Conservation (phyloP, 306 rosid species). For the Corylus avellana region DNA sequence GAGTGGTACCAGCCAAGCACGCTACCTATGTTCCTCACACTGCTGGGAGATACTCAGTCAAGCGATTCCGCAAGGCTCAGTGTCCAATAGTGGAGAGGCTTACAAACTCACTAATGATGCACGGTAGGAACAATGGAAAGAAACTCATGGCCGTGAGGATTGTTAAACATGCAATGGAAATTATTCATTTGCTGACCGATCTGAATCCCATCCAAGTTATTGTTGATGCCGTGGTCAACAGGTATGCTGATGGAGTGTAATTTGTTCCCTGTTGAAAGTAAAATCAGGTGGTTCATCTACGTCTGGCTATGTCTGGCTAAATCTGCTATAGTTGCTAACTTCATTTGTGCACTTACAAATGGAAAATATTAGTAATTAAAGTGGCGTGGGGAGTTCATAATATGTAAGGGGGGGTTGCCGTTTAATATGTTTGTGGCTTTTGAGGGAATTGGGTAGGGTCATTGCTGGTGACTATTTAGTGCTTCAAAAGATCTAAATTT, state of each 20-base stretch:
- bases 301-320: not conserved
- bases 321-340: not conserved
- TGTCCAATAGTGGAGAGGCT: slow-evolving; percentile 71
- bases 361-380: not conserved
- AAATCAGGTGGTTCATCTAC: not conserved
- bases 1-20: slow-evolving; percentile 55
- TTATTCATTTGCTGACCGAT: slow-evolving; percentile 62
- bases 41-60: slow-evolving; percentile 59
- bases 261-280: not conserved
- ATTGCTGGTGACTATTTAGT: not conserved
- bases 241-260: slow-evolving; percentile 26
- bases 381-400: not conserved
- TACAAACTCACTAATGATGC: slow-evolving; percentile 73
- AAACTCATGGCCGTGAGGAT: slow-evolving; percentile 62
- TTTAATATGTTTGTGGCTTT: not conserved
- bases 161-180: slow-evolving; percentile 62
- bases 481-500: not conserved
- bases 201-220: slow-evolving; percentile 63
- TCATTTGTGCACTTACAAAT: not conserved
- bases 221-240: slow-evolving; percentile 62
- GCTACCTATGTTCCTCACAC: slow-evolving; percentile 71
- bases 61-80: slow-evolving; percentile 65
- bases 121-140: slow-evolving; percentile 67
- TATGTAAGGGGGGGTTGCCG: not conserved
- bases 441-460: not conserved